Conservation (phyloP, 768 basidiomycete species). For the Cytidiella melzeri region DNA sequence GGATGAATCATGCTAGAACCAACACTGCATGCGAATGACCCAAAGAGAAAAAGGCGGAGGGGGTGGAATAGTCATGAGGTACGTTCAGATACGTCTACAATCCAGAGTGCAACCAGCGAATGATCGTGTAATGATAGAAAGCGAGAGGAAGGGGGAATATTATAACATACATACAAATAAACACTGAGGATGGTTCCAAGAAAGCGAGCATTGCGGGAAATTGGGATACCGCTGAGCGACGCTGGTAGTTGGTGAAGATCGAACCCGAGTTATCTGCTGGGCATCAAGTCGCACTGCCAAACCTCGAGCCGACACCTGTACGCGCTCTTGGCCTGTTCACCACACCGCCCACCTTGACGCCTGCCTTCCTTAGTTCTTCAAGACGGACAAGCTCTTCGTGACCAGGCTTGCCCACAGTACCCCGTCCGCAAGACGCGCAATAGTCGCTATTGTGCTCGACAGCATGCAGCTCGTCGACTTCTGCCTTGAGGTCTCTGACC, state of each 20-base stretch:
- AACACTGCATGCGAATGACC: slow-evolving; percentile 1
- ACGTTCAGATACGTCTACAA: slow-evolving; percentile 1
- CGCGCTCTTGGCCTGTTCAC: slow-evolving; percentile 62
- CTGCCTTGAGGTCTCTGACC: slow-evolving; percentile 63
- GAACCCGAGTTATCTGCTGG: no score
- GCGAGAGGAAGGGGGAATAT: neutral
- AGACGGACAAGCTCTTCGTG: slow-evolving; percentile 7
- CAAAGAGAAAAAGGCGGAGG: neutral
- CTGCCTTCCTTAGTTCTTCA: slow-evolving; percentile 22
- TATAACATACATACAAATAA: slow-evolving; percentile 14
- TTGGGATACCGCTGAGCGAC: no score
- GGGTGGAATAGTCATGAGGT: slow-evolving; percentile 1
- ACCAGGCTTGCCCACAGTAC: slow-evolving; percentile 20
- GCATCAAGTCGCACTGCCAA: slow-evolving; percentile 45
- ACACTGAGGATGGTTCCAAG: slow-evolving; percentile 2
- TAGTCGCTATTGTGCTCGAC: slow-evolving; percentile 33
- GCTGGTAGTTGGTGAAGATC: neutral
- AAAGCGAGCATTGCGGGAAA: no score
- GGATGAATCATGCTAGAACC: neutral
- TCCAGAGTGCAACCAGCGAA: neutral
- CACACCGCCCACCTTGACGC: slow-evolving; percentile 28
- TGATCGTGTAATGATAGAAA: neutral
- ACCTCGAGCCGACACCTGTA: slow-evolving; percentile 60
- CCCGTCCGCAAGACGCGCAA: slow-evolving; percentile 61
- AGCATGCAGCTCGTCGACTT: slow-evolving; percentile 52